phyloP scores from a whole-genome alignment of 1,284 basidiomycete species.

The Heliocybe sulcata region DNA sequence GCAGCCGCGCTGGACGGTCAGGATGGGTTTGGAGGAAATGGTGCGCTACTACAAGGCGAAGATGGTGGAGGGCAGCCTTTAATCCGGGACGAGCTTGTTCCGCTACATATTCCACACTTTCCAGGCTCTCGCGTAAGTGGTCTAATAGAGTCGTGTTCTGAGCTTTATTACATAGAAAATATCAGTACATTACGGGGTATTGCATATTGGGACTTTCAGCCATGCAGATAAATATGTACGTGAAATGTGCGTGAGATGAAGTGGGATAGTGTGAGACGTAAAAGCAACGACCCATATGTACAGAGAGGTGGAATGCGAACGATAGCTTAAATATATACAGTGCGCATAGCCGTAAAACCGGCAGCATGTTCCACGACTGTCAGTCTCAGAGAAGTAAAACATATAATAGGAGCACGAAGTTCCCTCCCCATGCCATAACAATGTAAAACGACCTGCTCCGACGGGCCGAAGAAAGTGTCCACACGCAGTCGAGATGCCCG shows the following conservation, averaged over 20 bases:
- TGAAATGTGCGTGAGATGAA: background rate
- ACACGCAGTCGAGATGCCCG: background rate
- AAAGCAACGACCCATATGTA: too few species aligned
- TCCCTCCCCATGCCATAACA: background rate
- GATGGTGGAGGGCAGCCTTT: conserved; percentile 77
- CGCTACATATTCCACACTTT: background rate
- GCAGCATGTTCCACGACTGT: background rate
- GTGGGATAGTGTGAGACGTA: background rate
- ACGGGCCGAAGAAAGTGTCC: background rate
- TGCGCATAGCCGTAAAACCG: background rate
- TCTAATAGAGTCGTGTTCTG: background rate
- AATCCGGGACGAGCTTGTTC: conserved; percentile 3
- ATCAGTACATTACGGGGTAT: background rate
- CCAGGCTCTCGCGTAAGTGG: background rate
- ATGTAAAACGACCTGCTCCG: background rate
- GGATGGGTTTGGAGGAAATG: conserved; percentile 92
- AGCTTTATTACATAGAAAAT: background rate
- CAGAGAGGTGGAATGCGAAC: background rate
- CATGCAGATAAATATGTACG: background rate
- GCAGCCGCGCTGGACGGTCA: conserved; percentile 90
- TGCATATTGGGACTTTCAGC: background rate
- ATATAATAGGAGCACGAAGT: background rate
- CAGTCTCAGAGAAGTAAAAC: background rate
- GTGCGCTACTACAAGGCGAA: conserved; percentile 86
- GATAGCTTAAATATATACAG: background rate